These are phyloP conservation scores for Bryoerythrophyllum caledonicum DNA, from an alignment of 225 moss, liverwort and hornwort species.

Conservation along the genomic window DNA sequence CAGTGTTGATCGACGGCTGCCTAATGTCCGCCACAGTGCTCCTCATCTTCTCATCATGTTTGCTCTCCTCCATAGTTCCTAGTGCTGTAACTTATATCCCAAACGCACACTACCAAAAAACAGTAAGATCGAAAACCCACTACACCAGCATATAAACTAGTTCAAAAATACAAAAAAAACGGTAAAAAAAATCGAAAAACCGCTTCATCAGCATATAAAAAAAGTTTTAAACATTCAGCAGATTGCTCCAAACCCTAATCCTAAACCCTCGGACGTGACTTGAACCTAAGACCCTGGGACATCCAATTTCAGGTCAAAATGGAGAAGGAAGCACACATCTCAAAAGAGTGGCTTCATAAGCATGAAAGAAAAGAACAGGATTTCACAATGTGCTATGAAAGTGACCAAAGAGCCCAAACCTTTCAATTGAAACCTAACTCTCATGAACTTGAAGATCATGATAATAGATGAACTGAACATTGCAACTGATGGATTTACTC, in stretches of 20 bases:
- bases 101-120: neutral
- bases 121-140: neutral
- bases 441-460: neutral
- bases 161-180: slow-evolving; percentile 1
- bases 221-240: neutral
- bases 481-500: neutral
- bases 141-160: neutral
- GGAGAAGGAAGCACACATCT: neutral
- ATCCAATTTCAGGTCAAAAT: neutral
- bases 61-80: slow-evolving; percentile 6
- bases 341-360: neutral
- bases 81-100: neutral
- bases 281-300: neutral
- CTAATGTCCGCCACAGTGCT: slow-evolving; percentile 26
- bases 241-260: neutral
- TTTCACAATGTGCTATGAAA: neutral
- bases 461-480: too few relatives aligned
- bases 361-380: neutral
- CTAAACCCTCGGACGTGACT: neutral
- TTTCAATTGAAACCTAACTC: neutral
- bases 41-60: neutral
- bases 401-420: neutral
- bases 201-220: neutral
- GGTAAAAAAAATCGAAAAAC: neutral
- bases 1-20: slow-evolving; percentile 51